phyloP scores from a whole-genome alignment of 345 rosid genomes.

The Toxicodendron radicans region DNA sequence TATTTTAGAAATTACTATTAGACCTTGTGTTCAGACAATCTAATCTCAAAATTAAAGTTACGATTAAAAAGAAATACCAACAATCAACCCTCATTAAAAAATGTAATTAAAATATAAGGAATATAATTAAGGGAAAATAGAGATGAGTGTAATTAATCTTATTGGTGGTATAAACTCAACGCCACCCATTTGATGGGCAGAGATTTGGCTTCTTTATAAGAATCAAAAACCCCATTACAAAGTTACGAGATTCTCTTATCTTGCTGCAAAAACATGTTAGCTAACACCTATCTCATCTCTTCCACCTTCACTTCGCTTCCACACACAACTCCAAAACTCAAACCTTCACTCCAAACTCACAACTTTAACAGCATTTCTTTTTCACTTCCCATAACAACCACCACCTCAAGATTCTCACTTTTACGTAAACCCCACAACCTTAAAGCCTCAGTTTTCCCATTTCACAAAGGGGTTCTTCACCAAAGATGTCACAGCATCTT shows the following conservation, averaged over 20 bases:
- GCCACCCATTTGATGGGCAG: no score
- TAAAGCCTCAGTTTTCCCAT: conserved; percentile 9
- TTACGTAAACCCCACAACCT: conserved; percentile 22
- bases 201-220: no score
- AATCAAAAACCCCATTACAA: background rate
- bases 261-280: conserved; percentile 33
- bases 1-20: background rate
- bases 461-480: conserved; percentile 27
- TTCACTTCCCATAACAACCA: background rate
- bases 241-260: no score
- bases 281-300: conserved; percentile 47
- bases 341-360: conserved; percentile 21
- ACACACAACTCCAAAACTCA: conserved; percentile 26
- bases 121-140: no score
- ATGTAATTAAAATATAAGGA: no score
- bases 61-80: no score
- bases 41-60: no score
- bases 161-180: no score
- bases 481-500: conserved; percentile 43
- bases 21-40: no score
- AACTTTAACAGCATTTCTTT: conserved; percentile 6
- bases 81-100: no score
- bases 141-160: no score
- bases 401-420: conserved; percentile 21
- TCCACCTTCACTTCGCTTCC: conserved; percentile 48